These are phyloP conservation scores for Fremontodendron californicum DNA, from an alignment of 345 rosid genomes.

Conservation along the genomic window DNA sequence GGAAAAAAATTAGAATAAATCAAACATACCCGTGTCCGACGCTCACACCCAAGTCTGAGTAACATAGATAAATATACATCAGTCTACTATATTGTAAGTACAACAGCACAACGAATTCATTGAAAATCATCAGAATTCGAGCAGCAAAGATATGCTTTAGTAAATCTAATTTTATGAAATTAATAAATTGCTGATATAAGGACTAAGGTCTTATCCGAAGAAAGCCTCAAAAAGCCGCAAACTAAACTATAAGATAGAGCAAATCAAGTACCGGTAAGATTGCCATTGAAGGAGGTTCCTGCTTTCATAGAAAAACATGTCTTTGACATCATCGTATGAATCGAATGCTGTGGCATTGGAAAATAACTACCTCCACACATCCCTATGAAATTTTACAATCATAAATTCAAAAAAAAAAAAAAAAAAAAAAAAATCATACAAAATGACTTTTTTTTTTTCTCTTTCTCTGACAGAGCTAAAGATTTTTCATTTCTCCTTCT, in stretches of 20 bases:
- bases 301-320: conserved; percentile 35
- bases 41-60: no score
- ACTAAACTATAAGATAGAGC: neutral
- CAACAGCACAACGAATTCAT: neutral
- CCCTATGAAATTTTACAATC: conserved; percentile 8
- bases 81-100: neutral
- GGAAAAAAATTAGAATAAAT: no score
- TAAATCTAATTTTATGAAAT: neutral
- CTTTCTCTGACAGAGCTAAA: no score
- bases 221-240: no score
- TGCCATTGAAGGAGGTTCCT: conserved; percentile 14
- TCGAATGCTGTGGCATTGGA: neutral
- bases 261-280: conserved; percentile 40
- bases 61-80: no score
- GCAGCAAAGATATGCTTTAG: neutral
- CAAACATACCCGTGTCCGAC: no score
- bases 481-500: neutral
- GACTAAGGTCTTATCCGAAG: neutral
- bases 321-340: conserved; percentile 17
- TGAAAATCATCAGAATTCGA: neutral
- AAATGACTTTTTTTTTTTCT: neutral
- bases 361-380: conserved; percentile 22
- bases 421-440: neutral
- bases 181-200: neutral
- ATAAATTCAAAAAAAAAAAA: neutral